Conservation (phyloP, 2,329 filamentous ascomycete genomes). For the Mycosphaerella sp. region DNA sequence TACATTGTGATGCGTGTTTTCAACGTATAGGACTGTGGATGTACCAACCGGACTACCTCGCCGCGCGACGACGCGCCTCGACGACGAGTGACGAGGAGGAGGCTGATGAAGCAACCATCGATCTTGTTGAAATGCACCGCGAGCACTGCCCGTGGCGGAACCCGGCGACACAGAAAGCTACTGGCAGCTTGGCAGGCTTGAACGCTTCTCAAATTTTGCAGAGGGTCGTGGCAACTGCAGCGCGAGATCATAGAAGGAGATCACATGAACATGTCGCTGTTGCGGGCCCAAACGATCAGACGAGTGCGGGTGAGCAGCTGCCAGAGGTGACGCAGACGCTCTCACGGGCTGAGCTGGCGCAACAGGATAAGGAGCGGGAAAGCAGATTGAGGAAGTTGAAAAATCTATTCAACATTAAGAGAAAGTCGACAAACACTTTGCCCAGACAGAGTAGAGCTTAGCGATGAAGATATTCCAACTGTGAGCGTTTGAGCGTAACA, state of each 20-base stretch:
- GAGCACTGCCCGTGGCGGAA: conserved; percentile 38
- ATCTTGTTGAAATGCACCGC: conserved; percentile 34
- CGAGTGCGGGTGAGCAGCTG: not conserved
- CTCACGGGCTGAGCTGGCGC: conserved; percentile 29
- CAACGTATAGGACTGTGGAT: conserved; percentile 89
- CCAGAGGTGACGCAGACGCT: conserved; percentile 4
- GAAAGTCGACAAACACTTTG: conserved; percentile 19
- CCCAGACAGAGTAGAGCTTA: conserved; percentile 5
- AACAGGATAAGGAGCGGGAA: conserved; percentile 33
- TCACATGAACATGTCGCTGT: conserved; percentile 18
- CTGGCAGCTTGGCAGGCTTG: conserved; percentile 30
- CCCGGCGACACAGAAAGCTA: conserved; percentile 29
- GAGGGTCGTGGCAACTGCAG: conserved; percentile 29
- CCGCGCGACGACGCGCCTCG: conserved; percentile 10
- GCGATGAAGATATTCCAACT: not conserved
- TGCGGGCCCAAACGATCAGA: conserved; percentile 7
- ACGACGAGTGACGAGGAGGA: conserved; percentile 41
- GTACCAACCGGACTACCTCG: conserved; percentile 58
- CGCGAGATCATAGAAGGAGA: conserved; percentile 30
- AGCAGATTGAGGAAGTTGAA: conserved; percentile 33
- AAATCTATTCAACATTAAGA: conserved; percentile 33
- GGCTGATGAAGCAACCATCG: conserved; percentile 17
- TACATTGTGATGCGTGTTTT: conserved; percentile 78
- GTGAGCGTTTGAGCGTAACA: not conserved
- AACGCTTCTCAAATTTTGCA: conserved; percentile 33